Conservation (phyloP, 495 filamentous ascomycete species). For the Cladorrhinum samala region DNA sequence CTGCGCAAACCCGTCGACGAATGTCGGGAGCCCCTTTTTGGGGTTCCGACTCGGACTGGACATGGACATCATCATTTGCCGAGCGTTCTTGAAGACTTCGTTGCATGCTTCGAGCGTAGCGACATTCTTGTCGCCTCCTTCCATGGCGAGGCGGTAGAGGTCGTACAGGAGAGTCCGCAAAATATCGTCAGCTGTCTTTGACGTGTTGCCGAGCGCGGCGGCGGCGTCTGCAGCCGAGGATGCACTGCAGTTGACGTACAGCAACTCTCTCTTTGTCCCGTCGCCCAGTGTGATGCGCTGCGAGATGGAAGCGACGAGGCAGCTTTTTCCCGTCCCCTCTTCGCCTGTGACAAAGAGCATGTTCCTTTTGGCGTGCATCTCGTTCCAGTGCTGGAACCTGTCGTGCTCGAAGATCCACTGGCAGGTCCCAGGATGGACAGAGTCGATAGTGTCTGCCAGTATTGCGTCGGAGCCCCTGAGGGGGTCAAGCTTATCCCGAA, state of each 20-base stretch:
- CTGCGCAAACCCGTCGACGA: constrained; percentile 11
- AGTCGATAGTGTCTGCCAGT: constrained; percentile 14
- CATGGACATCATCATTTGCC: not conserved
- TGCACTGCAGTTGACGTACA: constrained; percentile 16
- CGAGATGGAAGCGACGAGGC: constrained; percentile 15
- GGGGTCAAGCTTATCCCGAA: constrained; percentile 7
- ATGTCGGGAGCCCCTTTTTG: constrained; percentile 10
- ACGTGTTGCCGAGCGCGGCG: not conserved
- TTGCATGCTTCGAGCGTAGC: constrained; percentile 21
- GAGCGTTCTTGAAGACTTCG: constrained; percentile 16
- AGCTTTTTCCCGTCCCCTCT: constrained; percentile 22
- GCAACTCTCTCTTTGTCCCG: constrained; percentile 3
- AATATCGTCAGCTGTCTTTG: constrained; percentile 13
- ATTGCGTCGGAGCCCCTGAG: constrained; percentile 1
- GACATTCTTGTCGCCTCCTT: constrained; percentile 11
- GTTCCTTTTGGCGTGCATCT: not conserved
- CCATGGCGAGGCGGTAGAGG: constrained; percentile 13
- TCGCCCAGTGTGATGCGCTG: constrained; percentile 1
- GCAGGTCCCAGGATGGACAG: constrained; percentile 15
- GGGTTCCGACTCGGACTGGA: not conserved
- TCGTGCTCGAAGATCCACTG: constrained; percentile 16
- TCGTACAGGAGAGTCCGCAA: constrained; percentile 15
- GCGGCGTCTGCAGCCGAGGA: not conserved
- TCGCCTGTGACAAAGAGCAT: constrained; percentile 18
- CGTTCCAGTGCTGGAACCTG: constrained; percentile 7